Evolutionary conservation across 352 stramenopile species (phyloP).

Genomic region (Elongisporangium undulatum): DNA sequence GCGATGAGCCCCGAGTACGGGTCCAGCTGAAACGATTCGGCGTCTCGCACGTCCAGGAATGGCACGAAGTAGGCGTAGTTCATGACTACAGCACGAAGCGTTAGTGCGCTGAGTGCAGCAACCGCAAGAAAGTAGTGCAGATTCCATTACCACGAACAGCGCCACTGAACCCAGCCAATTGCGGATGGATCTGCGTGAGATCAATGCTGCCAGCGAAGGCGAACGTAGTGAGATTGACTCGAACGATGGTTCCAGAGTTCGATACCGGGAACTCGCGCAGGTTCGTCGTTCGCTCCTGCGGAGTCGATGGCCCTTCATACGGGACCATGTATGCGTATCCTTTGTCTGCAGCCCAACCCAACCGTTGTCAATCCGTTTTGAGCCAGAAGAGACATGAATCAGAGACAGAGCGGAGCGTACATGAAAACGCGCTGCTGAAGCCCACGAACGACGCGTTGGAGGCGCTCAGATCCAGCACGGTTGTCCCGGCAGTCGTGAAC

Average conservation of each 20-base stretch:
- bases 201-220: constrained; percentile 38
- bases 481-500: constrained; percentile 33
- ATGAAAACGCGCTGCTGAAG: constrained; percentile 58
- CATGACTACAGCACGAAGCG: constrained; percentile 23
- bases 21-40: constrained; percentile 23
- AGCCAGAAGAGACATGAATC: neutral
- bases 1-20: constrained; percentile 62
- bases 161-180: constrained; percentile 66
- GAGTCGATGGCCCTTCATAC: constrained; percentile 29
- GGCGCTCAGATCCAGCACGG: constrained; percentile 42
- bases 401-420: constrained; percentile 18
- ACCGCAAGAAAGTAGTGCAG: neutral
- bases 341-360: constrained; percentile 28
- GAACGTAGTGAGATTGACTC: constrained; percentile 53
- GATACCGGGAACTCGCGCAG: constrained; percentile 66
- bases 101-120: neutral
- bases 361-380: neutral
- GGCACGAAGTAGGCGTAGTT: constrained; percentile 76
- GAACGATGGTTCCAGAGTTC: constrained; percentile 57
- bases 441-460: constrained; percentile 57
- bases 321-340: constrained; percentile 61
- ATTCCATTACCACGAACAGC: constrained; percentile 32
- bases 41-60: constrained; percentile 12
- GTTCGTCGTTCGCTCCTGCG: constrained; percentile 53
- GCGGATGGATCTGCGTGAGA: constrained; percentile 31